phyloP scores from a whole-genome alignment of 768 basidiomycete genomes.

The Russula sp. region DNA sequence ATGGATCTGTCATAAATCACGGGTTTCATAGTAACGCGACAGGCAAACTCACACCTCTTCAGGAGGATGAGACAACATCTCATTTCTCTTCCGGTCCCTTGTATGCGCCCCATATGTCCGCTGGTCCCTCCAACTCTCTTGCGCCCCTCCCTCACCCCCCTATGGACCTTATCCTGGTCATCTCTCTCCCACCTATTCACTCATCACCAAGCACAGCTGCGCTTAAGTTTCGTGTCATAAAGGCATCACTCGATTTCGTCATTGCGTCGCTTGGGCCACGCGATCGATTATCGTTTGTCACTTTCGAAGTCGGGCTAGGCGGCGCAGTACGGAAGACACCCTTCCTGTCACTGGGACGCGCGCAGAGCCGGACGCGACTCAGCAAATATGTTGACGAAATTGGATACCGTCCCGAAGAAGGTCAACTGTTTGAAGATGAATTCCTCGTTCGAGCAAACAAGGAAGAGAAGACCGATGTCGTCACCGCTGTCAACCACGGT shows the following conservation, averaged over 20 bases:
- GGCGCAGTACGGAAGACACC: constrained; percentile 91
- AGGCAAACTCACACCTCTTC: constrained; percentile 31
- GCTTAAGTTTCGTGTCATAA: constrained; percentile 87
- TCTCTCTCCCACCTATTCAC: constrained; percentile 76
- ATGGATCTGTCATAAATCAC: constrained; percentile 29
- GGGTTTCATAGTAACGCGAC: constrained; percentile 15
- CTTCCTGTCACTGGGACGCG: constrained; percentile 71
- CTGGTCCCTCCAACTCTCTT: constrained; percentile 76
- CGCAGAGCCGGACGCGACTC: constrained; percentile 66
- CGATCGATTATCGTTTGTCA: constrained; percentile 87
- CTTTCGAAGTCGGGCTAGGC: constrained; percentile 83
- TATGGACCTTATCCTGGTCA: constrained; percentile 87
- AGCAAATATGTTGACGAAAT: constrained; percentile 78
- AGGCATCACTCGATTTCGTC: constrained; percentile 82
- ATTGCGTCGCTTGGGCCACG: constrained; percentile 69
- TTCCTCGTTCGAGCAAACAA: constrained; percentile 69
- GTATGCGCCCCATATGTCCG: constrained; percentile 57
- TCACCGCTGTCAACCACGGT: constrained; percentile 98
- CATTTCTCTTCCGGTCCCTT: constrained; percentile 19
- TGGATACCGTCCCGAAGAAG: constrained; percentile 41
- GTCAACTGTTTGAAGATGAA: constrained; percentile 42
- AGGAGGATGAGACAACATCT: constrained; percentile 27
- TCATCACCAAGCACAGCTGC: constrained; percentile 74
- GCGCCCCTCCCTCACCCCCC: constrained; percentile 81
- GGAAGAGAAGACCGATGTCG: constrained; percentile 95